These are phyloP conservation scores for Nicotiana otophora DNA, from an alignment of 257 asterid genomes.

Conservation along the genomic window DNA sequence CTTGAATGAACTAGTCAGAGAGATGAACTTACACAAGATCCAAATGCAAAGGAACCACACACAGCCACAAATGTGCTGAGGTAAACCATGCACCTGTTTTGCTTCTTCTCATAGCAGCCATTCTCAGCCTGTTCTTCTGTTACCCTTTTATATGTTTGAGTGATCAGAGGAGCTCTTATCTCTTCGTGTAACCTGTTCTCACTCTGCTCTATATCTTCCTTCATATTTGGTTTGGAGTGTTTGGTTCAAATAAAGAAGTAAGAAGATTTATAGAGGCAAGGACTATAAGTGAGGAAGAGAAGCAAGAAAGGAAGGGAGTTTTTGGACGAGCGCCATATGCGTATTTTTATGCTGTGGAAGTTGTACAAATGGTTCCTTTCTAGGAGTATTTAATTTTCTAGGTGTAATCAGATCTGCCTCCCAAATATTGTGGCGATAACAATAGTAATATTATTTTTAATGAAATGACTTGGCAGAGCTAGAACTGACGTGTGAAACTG, in stretches of 20 bases:
- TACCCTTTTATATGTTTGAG: slow-evolving; percentile 17
- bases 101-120: slow-evolving; percentile 24
- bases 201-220: slow-evolving; percentile 37
- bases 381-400: background rate
- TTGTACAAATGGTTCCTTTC: background rate
- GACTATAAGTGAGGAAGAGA: background rate
- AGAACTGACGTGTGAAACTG: background rate
- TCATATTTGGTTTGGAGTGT: background rate
- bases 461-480: background rate
- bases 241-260: background rate
- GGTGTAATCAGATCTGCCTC: background rate
- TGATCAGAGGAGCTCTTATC: slow-evolving; percentile 45
- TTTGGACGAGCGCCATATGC: background rate
- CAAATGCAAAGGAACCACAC: slow-evolving; percentile 85
- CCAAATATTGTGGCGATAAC: background rate
- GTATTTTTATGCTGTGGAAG: background rate
- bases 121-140: slow-evolving; percentile 13
- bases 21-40: slow-evolving; percentile 60
- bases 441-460: too few relatives aligned
- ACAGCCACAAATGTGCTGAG: slow-evolving; percentile 72
- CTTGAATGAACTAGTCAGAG: background rate
- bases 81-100: slow-evolving; percentile 69
- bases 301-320: background rate
- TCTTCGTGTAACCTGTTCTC: slow-evolving; percentile 22
- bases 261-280: background rate